Evolutionary conservation across 352 stramenopile species (phyloP), one percentile per base, ranked within the genome.

Genomic region (Phytophthora ohioensis): DNA sequence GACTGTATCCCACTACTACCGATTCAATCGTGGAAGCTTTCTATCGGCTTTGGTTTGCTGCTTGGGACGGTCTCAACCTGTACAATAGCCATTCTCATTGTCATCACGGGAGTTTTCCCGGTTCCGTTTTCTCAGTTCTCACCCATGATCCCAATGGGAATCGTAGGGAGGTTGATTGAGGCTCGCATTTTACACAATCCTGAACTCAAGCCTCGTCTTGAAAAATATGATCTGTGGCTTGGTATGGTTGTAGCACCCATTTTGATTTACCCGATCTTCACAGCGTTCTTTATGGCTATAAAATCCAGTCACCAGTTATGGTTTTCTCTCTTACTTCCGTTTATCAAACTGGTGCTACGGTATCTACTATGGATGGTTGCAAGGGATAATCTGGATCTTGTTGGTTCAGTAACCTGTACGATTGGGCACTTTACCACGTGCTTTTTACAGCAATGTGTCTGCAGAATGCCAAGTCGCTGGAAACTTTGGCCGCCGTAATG

Each of bases 391-490:
- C 39, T 76, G 11, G 76, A 87, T 63, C 36, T 80, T 2, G 69
- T 69, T 0, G 52, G 57, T 0, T 53, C 71, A n/a, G 58, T 53
- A 21, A 65, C 38, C 9, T 60, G 42, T 34, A 61, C 54, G 0
- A 69, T 71, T n/a, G 46, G 61, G 0, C 74, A 81, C 31, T 47
- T 2, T 81, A 82, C 48, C 76, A 84, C 54, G 55, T 75, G 5
- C 59, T 84, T 3, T 87, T 87, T 39, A 74, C 68, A 0, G 69
- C 57, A 3, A 72, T 66, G 51, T 84, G 67, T 49, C 48, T 87
- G 3, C 76, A 87, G 39, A 81, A 71, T 17, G 54, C 76, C 46
- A 80, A 82, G 49, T 81, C 74, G 6, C 17, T 60, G 8, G 51
- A 66, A 7, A 78, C 66, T 7, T 52, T 87, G 13, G 36, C 39